Evolutionary conservation across 1,139 yeast genomes (phyloP).

Genomic region (Pneumocystis sp.): DNA sequence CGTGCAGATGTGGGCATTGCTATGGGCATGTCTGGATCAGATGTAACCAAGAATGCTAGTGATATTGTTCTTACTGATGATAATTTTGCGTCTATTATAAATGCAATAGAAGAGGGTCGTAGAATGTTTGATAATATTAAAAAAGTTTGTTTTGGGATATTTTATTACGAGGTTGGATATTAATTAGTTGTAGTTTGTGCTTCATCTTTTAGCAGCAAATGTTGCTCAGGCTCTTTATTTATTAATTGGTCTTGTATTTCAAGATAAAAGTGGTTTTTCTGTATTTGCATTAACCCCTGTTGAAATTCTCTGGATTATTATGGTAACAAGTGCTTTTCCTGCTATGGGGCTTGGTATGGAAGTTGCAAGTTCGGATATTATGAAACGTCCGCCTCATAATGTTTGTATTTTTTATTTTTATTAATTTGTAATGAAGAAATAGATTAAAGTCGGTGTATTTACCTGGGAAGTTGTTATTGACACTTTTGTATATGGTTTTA

Average conservation of each 20-base stretch:
- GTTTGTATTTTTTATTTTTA: conserved; percentile 7
- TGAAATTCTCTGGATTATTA: conserved; percentile 67
- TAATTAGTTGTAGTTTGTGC: conserved; percentile 36
- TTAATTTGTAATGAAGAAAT: not conserved
- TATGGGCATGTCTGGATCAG: conserved; percentile 34
- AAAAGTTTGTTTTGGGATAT: conserved; percentile 19
- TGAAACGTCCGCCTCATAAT: conserved; percentile 49
- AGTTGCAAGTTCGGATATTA: conserved; percentile 48
- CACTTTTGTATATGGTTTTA: conserved; percentile 57
- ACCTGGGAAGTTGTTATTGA: conserved; percentile 59
- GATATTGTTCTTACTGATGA: conserved; percentile 33
- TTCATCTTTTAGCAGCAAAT: conserved; percentile 62
- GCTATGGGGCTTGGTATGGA: conserved; percentile 80
- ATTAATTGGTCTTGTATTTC: conserved; percentile 57
- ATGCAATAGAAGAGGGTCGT: conserved; percentile 36
- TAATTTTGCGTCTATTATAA: conserved; percentile 33
- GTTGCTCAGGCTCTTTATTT: conserved; percentile 63
- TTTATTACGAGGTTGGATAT: not conserved
- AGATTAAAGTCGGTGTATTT: conserved; percentile 41
- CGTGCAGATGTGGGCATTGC: conserved; percentile 76
- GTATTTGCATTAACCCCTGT: conserved; percentile 70
- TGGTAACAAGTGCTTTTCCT: conserved; percentile 67
- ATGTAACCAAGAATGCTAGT: conserved; percentile 43
- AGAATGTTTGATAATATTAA: conserved; percentile 40
- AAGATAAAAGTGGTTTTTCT: conserved; percentile 42